These are phyloP conservation scores for Pestalotiopsis sp. DNA, from an alignment of 2,329 filamentous ascomycete genomes.

Conservation along the genomic window DNA sequence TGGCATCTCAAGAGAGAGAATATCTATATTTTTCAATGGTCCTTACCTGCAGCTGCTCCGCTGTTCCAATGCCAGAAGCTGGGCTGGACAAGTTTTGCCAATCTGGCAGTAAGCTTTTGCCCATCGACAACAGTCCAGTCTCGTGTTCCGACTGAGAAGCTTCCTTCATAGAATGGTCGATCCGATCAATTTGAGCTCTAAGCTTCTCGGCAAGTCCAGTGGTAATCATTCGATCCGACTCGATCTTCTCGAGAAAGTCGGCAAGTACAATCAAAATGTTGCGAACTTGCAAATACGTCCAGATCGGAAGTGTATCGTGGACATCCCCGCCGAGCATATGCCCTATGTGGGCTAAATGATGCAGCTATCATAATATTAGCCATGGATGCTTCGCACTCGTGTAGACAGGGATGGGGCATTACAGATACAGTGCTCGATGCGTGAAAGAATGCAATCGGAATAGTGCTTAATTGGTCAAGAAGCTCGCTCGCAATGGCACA, in stretches of 20 bases:
- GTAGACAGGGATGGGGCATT: neutral
- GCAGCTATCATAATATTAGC: neutral
- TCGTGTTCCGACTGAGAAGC: neutral
- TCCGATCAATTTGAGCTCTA: neutral
- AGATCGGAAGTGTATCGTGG: neutral
- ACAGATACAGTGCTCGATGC: constrained; percentile 2
- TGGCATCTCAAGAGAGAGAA: neutral
- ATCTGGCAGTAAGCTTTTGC: neutral
- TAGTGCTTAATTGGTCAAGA: neutral
- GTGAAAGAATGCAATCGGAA: neutral
- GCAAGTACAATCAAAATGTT: constrained; percentile 3
- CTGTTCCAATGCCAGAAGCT: neutral
- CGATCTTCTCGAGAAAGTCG: constrained; percentile 3
- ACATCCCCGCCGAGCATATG: constrained; percentile 6
- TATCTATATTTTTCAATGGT: neutral
- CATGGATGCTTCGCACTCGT: neutral
- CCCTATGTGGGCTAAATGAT: constrained; percentile 1
- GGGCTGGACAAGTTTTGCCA: neutral
- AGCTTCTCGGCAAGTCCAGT: constrained; percentile 7
- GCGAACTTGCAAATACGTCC: constrained; percentile 3
- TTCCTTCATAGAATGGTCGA: constrained; percentile 1
- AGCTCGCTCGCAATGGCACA: constrained; percentile 7
- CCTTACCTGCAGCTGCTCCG: neutral
- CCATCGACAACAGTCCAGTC: neutral
- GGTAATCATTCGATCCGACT: constrained; percentile 5